A percentile compares a stretch with the other conserved stretches of the same genome.
Evolutionary conservation across 176 grass and related monocot species (phyloP).

Genomic region (Phoenix roebelenii): DNA sequence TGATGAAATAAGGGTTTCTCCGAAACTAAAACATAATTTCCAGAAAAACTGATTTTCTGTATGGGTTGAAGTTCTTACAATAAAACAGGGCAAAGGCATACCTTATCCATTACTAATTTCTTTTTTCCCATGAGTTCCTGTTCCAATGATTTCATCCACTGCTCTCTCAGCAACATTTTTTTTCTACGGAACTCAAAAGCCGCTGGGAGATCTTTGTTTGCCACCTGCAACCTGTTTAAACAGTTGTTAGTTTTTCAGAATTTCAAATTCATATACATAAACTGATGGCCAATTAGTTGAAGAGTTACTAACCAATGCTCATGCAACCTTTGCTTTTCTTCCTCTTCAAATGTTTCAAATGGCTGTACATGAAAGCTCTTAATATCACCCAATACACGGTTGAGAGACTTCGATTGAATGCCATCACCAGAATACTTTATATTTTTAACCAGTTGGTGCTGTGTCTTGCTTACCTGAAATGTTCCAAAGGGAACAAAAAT

Average conservation of each 20-base stretch:
- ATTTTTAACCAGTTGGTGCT: conserved; percentile 41
- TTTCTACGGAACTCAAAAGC: conserved; percentile 20
- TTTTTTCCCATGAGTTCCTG: conserved; percentile 34
- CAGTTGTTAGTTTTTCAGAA: conserved; percentile 13
- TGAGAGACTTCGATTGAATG: conserved; percentile 39
- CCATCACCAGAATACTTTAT: conserved; percentile 52
- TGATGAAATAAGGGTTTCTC: too few species aligned
- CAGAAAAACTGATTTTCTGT: too few species aligned
- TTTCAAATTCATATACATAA: background rate
- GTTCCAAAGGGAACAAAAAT: conserved; percentile 8
- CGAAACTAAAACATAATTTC: too few species aligned
- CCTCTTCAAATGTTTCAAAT: conserved; percentile 34
- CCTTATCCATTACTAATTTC: conserved; percentile 31
- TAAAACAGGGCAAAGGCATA: conserved; percentile 21
- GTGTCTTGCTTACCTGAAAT: conserved; percentile 44
- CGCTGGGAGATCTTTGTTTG: conserved; percentile 33
- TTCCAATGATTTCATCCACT: conserved; percentile 21
- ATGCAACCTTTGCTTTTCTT: conserved; percentile 27
- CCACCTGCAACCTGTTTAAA: conserved; percentile 34
- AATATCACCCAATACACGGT: conserved; percentile 43
- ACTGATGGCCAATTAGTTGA: conserved; percentile 2
- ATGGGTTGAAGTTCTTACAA: background rate
- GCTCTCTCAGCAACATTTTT: conserved; percentile 18
- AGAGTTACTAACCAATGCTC: conserved; percentile 35
- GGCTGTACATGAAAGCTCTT: conserved; percentile 37